phyloP scores from a whole-genome alignment of 129 eudicot genomes.

The Arctium lappa region DNA sequence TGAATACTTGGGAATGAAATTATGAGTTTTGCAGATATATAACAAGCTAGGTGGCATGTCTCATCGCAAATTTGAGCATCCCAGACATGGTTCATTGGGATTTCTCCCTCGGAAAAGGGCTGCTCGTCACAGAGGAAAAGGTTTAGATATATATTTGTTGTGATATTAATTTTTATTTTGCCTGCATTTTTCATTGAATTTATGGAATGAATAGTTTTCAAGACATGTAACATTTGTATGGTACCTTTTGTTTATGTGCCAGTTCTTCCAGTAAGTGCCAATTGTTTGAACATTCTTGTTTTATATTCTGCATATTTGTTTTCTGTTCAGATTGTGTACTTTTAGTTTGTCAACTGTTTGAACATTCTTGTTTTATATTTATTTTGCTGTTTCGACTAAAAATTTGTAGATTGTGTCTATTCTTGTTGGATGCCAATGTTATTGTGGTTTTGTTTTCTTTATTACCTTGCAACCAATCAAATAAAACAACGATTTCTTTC shows the following conservation, averaged over 20 bases:
- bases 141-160: neutral
- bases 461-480: too few relatives aligned
- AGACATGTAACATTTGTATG: too few relatives aligned
- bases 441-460: neutral
- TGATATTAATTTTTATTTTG: too few relatives aligned
- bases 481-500: neutral
- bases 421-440: neutral
- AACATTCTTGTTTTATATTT: neutral
- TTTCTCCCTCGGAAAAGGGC: slow-evolving; percentile 75
- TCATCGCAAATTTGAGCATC: slow-evolving; percentile 88
- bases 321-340: neutral
- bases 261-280: too few relatives aligned
- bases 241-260: too few relatives aligned
- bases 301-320: too few relatives aligned
- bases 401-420: neutral
- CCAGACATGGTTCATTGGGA: slow-evolving; percentile 64
- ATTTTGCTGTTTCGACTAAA: neutral
- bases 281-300: too few relatives aligned
- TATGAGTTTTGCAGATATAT: slow-evolving; percentile 48
- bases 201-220: too few relatives aligned
- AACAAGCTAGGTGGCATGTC: slow-evolving; percentile 42
- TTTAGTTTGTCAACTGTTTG: neutral
- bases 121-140: slow-evolving; percentile 80
- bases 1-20: neutral
- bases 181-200: too few relatives aligned